A percentile compares a stretch with the other conserved stretches of the same genome.
These are phyloP conservation scores for Anisogramma anomala DNA, from an alignment of 2,329 filamentous ascomycete species.

Conservation along the genomic window DNA sequence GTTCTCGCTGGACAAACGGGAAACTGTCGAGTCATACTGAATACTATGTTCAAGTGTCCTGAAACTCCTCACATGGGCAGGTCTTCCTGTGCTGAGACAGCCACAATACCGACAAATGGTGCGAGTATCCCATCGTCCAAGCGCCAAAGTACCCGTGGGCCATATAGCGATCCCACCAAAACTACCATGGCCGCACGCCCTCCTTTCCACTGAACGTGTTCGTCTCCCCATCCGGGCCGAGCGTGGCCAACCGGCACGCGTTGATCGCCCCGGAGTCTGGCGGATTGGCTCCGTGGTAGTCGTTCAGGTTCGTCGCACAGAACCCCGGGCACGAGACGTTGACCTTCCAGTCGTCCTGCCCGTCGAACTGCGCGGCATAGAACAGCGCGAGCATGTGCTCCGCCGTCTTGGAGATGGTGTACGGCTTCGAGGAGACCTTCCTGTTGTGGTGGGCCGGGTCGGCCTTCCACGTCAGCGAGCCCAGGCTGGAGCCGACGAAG, in stretches of 20 bases:
- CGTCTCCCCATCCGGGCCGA: slow-evolving; percentile 17
- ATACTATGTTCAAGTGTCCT: no score
- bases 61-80: no score
- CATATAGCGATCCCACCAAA: no score
- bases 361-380: slow-evolving; percentile 16
- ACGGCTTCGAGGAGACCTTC: slow-evolving; percentile 11
- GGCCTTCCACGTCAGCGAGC: slow-evolving; percentile 12
- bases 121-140: no score
- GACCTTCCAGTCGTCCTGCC: slow-evolving; percentile 19
- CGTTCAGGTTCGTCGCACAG: slow-evolving; percentile 19
- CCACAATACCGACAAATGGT: no score
- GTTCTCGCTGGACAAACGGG: no score
- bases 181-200: slow-evolving; percentile 16
- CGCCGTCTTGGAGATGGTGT: slow-evolving; percentile 20
- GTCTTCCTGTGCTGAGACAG: no score
- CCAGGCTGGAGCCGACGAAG: slow-evolving; percentile 18
- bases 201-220: slow-evolving; percentile 16
- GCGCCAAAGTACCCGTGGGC: no score
- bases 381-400: slow-evolving; percentile 19
- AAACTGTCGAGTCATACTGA: no score
- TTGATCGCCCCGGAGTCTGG: slow-evolving; percentile 17
- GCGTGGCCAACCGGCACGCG: slow-evolving; percentile 18
- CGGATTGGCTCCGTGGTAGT: slow-evolving; percentile 9
- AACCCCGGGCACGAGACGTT: slow-evolving; percentile 19
- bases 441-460: slow-evolving; percentile 5